Evolutionary conservation across 768 basidiomycete species (phyloP), one percentile per base, ranked within the genome.

Genomic region (Boletus sp.): DNA sequence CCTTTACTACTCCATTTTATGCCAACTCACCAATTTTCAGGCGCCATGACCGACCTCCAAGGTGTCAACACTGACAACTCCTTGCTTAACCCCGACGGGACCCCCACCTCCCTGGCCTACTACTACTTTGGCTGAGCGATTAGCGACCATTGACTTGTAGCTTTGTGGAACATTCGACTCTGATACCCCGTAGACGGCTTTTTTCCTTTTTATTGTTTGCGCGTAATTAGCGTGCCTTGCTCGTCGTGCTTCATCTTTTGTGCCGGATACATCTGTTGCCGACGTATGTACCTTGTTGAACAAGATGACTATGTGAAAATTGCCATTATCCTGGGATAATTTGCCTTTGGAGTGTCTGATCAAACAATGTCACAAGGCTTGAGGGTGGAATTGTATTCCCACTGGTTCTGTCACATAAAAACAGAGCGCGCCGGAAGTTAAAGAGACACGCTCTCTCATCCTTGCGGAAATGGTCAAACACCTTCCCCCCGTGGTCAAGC

Each of bases 401-500:
- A 47, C 49, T 54, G 55, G 20, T 17, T 30, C 15, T 28, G 32
- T 57, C 52, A 18, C 49, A 50, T 63, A 63, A 64, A 60, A 54
- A 42, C 32, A 30, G 20, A 35, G n/a, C 18, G 39, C 32, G 6
- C 36, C 17, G 41, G 29, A 45, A 20, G 39, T 49, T 15, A 36
- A 15, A 17, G 29, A 12, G 41, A 50, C 44, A 39, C 44, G 40
- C 52, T 48, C n/a, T 46, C 37, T 48, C 45, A 51, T 39, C 18
- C 39, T 28, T 37, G 36, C 47, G 54, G 53, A 60, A 51, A 73
- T 72, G 65, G 75, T 80, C 61, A 76, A 69, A 55, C 76, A 78
- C 39, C 75, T 94, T 24, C 83, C 90, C 1, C 77, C 84, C 2
- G 66, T 79, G 10, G 73, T 95, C 64, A 95, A 92, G 76, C 86